A percentile compares a stretch with the other conserved stretches of the same genome.
Conservation (phyloP, 1,139 yeast species). For the Suhomyces bokatorum region DNA sequence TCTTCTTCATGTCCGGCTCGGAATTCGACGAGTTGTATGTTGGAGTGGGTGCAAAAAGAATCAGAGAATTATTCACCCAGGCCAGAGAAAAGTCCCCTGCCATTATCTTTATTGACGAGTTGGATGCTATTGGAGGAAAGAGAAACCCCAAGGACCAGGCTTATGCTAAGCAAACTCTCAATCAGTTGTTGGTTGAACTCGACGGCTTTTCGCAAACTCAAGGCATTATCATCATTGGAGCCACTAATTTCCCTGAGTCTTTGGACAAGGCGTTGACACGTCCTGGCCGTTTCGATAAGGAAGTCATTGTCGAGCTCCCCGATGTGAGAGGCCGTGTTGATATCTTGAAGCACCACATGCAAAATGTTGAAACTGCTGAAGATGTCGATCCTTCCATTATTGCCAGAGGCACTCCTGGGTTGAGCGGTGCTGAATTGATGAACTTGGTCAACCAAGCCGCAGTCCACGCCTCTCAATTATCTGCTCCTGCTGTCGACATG, state of each 20-base stretch:
- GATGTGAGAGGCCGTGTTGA: constrained; percentile 97
- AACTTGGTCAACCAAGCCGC: constrained; percentile 98
- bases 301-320: constrained; percentile 92
- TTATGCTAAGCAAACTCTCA: constrained; percentile 93
- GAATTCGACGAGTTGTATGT: constrained; percentile 97
- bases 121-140: constrained; percentile 98
- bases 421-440: constrained; percentile 95
- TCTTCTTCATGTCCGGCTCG: constrained; percentile 97
- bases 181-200: constrained; percentile 90
- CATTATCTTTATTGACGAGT: constrained; percentile 91
- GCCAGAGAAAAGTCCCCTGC: constrained; percentile 98
- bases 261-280: constrained; percentile 95
- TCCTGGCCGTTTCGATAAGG: constrained; percentile 97
- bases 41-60: constrained; percentile 98
- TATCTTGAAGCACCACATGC: constrained; percentile 88
- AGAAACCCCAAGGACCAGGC: constrained; percentile 98
- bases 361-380: constrained; percentile 80
- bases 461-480: constrained; percentile 88
- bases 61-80: constrained; percentile 87
- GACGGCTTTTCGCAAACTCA: constrained; percentile 94
- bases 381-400: constrained; percentile 84
- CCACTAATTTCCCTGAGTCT: constrained; percentile 96
- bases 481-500: constrained; percentile 90
- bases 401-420: constrained; percentile 97
- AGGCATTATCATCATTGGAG: constrained; percentile 95